Evolutionary conservation across 495 filamentous ascomycete species (phyloP), one percentile per base, ranked within the genome.

Genomic region (Polyplosphaeria fusca): DNA sequence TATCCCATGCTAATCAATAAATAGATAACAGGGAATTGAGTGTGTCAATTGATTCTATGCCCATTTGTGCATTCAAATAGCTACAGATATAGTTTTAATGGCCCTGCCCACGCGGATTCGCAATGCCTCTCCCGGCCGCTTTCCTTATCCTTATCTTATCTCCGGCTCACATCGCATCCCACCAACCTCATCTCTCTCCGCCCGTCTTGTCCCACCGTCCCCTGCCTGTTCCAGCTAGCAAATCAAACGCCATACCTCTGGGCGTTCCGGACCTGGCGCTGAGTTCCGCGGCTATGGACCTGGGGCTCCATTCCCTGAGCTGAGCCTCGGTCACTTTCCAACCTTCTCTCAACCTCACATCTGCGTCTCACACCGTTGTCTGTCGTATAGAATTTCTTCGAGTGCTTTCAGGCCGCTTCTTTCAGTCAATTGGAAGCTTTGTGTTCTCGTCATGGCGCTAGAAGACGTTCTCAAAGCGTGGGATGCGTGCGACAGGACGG

Each of bases 401-500:
- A 11, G 7, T 14, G 1, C 20, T 5, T 5, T 19, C 20, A 5
- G 20, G 14, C 4, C 12, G 27, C 4, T 13, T 23, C 14, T 3
- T 18, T 2, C 5, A 45, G 22, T 7, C 40, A 35, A 35, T 35
- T 35, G 30, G 30, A 35, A 7, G 7, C 7, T 35, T 35, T 7
- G 30, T 7, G 30, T 14, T 7, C 30, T 35, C 30, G 20, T 18
- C 39, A 60, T 60, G 56, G 56, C 48, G 1, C 56, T 60, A 20
- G 42, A 28, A 40, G 56, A 60, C 22, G 56, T 60, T 4, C 56
- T 60, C 16, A 54, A 57, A 27, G 60, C 60, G 19, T 67, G 64
- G 64, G 60, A 63, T 25, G 43, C 60, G 7, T 67, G 64, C 47
- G 48, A 55, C 40, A 47, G 65, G 14, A 64, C 55, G 2, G 64